Evolutionary conservation across 805 yeast species (phyloP), one percentile per base, ranked within the genome.

Genomic region (Zygosaccharomyces pseudorouxii): DNA sequence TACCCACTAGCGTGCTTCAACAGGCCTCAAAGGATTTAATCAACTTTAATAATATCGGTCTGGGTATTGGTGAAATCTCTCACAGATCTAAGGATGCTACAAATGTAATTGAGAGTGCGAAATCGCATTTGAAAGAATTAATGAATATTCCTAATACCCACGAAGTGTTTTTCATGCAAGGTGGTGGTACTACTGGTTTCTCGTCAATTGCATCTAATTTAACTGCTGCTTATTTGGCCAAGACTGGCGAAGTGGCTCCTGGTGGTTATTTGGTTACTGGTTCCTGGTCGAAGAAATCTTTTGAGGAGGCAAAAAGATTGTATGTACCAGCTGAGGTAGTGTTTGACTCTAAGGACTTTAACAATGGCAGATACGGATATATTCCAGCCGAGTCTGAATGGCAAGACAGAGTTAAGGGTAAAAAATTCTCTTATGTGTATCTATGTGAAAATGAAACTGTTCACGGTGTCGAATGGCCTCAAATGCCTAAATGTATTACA

Each of bases 391-490:
- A 77, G 55, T 71, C 76, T 3, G 72, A 79, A 56, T 89, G 95
- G 95, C 47, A 48, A 12, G 78, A 78, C 54, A 68, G 65, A 44
- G 61, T 75, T 42, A 71, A 76, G 28, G 59, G 58, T 9, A 55
- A 61, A 45, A 80, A 85, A 48, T 81, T 89, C 22, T 89, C 97
- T 2, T 93, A 82, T 64, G 79, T 92, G 48, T 93, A 89, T 69
- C 79, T 84, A 62, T 90, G 98, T 72, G 99, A 93, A 70, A 93
- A 93, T 69, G 99, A 93, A 72, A 93, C 99, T 10, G 98, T 93
- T 31, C 80, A 88, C 65, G 99, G 99, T 53, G 87, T 84, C 48
- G 99, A 93, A 69, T 89, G 86, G 72, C 62, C 63, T n/a, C 11
- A 43, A 14, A 62, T 72, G 60, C 79, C 80, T 31, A 72, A 69